Evolutionary conservation across 2,329 filamentous ascomycete species (phyloP).

Genomic region (Lasiodiplodia sp.): DNA sequence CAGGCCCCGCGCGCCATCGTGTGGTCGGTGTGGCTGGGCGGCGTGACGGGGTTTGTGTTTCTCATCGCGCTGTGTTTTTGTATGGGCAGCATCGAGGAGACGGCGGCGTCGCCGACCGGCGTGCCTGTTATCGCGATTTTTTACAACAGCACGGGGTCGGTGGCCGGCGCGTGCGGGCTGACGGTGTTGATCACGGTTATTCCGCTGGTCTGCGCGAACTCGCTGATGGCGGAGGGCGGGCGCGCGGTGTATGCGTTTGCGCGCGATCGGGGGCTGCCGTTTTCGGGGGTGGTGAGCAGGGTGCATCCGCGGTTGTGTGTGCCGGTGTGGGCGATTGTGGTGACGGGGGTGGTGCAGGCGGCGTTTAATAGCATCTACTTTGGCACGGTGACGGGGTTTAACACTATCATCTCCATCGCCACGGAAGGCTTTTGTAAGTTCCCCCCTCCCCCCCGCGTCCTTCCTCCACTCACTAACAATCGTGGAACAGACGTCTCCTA

Average conservation of each 20-base stretch:
- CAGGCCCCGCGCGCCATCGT: slow-evolving; percentile 60
- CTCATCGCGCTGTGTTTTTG: slow-evolving; percentile 60
- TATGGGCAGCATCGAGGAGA: slow-evolving; percentile 58
- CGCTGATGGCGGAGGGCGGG: slow-evolving; percentile 57
- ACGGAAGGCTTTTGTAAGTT: slow-evolving; percentile 58
- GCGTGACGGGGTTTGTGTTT: slow-evolving; percentile 57
- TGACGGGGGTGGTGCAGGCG: slow-evolving; percentile 58
- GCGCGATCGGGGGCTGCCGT: slow-evolving; percentile 62
- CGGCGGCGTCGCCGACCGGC: slow-evolving; percentile 55
- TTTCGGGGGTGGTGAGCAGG: slow-evolving; percentile 55
- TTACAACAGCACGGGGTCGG: slow-evolving; percentile 56
- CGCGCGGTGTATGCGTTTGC: slow-evolving; percentile 58
- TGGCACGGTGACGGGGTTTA: slow-evolving; percentile 62
- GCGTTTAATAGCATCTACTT: slow-evolving; percentile 64
- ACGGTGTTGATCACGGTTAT: slow-evolving; percentile 59
- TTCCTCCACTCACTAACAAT: too few species aligned
- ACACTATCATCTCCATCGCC: slow-evolving; percentile 64
- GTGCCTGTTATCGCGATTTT: slow-evolving; percentile 63
- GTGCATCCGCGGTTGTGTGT: slow-evolving; percentile 57
- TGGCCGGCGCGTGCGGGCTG: slow-evolving; percentile 55
- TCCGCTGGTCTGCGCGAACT: slow-evolving; percentile 54
- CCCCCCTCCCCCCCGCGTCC: too few species aligned
- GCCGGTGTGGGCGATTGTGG: slow-evolving; percentile 58
- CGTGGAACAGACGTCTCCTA: slow-evolving; percentile 59
- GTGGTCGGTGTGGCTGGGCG: slow-evolving; percentile 54